Conservation (phyloP, 257 asterid genomes). For the Gentiana dahurica region DNA sequence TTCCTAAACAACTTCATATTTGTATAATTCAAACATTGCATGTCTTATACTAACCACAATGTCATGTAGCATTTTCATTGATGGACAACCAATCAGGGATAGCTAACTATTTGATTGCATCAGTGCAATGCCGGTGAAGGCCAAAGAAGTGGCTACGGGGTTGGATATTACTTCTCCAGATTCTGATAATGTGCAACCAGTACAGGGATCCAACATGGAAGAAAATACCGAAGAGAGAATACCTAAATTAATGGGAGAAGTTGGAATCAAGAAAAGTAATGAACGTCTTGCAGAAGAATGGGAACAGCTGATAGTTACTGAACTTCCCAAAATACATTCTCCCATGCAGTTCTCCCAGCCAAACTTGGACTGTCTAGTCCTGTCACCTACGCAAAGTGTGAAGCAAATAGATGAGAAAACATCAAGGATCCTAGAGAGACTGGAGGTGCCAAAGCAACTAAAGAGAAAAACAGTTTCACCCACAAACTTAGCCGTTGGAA, state of each 20-base stretch:
- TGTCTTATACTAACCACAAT: too few species aligned
- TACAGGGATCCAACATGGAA: constrained; percentile 12
- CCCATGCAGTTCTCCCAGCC: constrained; percentile 33
- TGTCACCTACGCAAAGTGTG: constrained; percentile 40
- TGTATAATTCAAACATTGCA: too few species aligned
- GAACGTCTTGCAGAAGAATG: constrained; percentile 57
- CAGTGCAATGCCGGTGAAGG: constrained; percentile 57
- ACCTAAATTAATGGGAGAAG: constrained; percentile 15
- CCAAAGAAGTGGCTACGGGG: constrained; percentile 27
- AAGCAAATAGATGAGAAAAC: constrained; percentile 71
- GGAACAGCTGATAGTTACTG: constrained; percentile 62
- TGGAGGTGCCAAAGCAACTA: constrained; percentile 66
- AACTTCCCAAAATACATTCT: constrained; percentile 36
- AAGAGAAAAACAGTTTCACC: constrained; percentile 66
- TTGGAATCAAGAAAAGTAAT: constrained; percentile 19
- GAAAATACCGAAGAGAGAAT: constrained; percentile 21
- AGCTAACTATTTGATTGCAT: constrained; percentile 7
- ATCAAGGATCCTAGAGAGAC: constrained; percentile 80
- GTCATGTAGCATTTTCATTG: too few species aligned
- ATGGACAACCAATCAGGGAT: neutral
- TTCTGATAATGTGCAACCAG: constrained; percentile 25
- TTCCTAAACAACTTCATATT: too few species aligned
- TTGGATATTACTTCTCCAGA: constrained; percentile 21
- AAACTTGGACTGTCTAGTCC: constrained; percentile 28
- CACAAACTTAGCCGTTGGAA: constrained; percentile 24